Evolutionary conservation across 805 yeast species (phyloP), one percentile per base, ranked within the genome.

Genomic region (Wickerhamomyces mucosus): DNA sequence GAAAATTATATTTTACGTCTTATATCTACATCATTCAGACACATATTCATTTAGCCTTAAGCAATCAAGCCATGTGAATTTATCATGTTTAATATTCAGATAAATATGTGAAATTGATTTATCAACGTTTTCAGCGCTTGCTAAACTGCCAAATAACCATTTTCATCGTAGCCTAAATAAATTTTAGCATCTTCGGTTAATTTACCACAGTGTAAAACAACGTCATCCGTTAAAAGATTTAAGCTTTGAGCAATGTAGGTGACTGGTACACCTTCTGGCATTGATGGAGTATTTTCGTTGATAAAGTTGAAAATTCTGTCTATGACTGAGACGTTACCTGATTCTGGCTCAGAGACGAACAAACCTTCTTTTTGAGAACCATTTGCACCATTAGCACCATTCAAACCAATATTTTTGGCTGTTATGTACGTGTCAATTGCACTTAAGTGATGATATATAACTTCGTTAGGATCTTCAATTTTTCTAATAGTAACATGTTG

Each of bases 211-310:
- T 63, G 62, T 18, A 59, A 54, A 38, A 59, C 58, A 15, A 70
- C 78, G 19, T 64, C 68, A 16, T 65, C 71, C 32, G 61, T 67
- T 22, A 67, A 46, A 7, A 78, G 36, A 31, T 61, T 64, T 46
- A 80, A 59, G 20, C 65, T 61, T 46, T 75, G 81, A 11, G 76
- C 64, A 36, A 81, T 69, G 39, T 72, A 62, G 34, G 67, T 69
- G 10, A 73, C 59, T 15, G 83, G 85, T n/a, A 80, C 85, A 43
- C 89, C 89, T 50, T 80, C 86, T 28, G 65, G 70, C 81, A 75
- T 78, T 31, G 66, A 59, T 38, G 65, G 59, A 33, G 78, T 55
- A 48, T 69, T 59, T 37, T 68, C 65, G 44, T 63, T 55, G 37
- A 75, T 59, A 31, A 71, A 64, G 15, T 64, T 61, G 37, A 63